These are phyloP conservation scores for Colletotrichum spinosum DNA, from an alignment of 2,329 filamentous ascomycete genomes.

Conservation along the genomic window DNA sequence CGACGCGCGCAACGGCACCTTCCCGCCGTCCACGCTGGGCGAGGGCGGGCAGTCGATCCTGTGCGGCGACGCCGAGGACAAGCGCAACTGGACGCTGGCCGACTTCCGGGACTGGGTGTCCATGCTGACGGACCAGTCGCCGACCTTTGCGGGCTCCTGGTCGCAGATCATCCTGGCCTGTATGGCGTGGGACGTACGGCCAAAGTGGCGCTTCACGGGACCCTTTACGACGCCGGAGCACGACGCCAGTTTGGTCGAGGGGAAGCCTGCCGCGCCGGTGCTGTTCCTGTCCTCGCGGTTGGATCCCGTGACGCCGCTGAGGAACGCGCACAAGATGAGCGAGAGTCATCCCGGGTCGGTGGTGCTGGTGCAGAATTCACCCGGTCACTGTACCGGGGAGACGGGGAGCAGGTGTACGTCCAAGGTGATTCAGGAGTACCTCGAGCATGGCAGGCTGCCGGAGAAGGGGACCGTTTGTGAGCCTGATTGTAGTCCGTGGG, in stretches of 20 bases:
- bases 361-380: constrained; percentile 45
- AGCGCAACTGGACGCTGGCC: constrained; percentile 37
- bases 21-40: background rate
- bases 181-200: constrained; percentile 49
- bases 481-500: constrained; percentile 40
- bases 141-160: constrained; percentile 49
- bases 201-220: constrained; percentile 54
- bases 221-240: constrained; percentile 46
- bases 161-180: constrained; percentile 53
- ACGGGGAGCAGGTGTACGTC: constrained; percentile 40
- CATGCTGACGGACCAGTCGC: constrained; percentile 43
- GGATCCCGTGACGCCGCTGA: constrained; percentile 60
- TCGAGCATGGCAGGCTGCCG: constrained; percentile 46
- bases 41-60: constrained; percentile 45
- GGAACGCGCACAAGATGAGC: constrained; percentile 48
- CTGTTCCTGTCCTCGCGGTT: constrained; percentile 56
- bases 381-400: constrained; percentile 43
- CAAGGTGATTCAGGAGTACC: constrained; percentile 42
- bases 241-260: constrained; percentile 41
- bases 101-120: constrained; percentile 47
- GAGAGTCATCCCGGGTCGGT: constrained; percentile 43
- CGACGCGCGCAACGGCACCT: constrained; percentile 8
- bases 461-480: constrained; percentile 40
- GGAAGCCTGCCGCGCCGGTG: constrained; percentile 54
- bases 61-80: constrained; percentile 50